Base-by-base conservation (phyloP, 306 rosid species). In the Trichosanthes cucumerina region DNA sequence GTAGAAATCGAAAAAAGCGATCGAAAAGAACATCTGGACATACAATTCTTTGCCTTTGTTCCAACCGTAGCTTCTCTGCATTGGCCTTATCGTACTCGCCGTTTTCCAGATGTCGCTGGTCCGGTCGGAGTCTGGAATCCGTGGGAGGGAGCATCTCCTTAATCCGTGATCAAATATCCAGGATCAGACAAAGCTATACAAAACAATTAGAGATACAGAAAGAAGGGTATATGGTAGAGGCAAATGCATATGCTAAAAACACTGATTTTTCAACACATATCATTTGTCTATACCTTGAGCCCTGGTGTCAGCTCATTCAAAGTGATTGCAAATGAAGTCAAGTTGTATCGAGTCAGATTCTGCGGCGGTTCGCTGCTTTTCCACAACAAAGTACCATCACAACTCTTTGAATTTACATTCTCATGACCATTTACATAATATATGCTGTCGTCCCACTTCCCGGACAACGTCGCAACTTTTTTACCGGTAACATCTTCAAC, bases 81-180 rank as follows among this genome's bases (percentile, higher is more conserved):
- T 95, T 95, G 19, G 99, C 97, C 89, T 86, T 92, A 82, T 91
- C 99, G 63, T 92, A 95, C 81, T 95, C 97, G 54, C 99, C 99
- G 63, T 92, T 91, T 86, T 95, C 99, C 69, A 95, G 85, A 85
- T 90, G 92, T 79, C 99, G 91, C 79, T 95, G 99, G 85, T 95
- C 99, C 0, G 99, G 99, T 81, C 99, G 88, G 47, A 91, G 87
- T 87, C 99, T 89, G 64, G 98, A 95, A 88, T 95, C 99, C 76
- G 99, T 95, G 80, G 99, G 96, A 21, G 99, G 99, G 71, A 95
- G 99, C 84, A 88, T 91, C 93, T 89, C 99, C 99, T 95, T 88
- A 87, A 94, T 88, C 93, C 92, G 91, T 88, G 89, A 92, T 88
- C 92, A 95, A 92, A 94, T 83, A 92, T 87, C 92, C 89, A 43